Evolutionary conservation across 2,329 filamentous ascomycete species (phyloP).

Genomic region (Sarocladium oryzae): DNA sequence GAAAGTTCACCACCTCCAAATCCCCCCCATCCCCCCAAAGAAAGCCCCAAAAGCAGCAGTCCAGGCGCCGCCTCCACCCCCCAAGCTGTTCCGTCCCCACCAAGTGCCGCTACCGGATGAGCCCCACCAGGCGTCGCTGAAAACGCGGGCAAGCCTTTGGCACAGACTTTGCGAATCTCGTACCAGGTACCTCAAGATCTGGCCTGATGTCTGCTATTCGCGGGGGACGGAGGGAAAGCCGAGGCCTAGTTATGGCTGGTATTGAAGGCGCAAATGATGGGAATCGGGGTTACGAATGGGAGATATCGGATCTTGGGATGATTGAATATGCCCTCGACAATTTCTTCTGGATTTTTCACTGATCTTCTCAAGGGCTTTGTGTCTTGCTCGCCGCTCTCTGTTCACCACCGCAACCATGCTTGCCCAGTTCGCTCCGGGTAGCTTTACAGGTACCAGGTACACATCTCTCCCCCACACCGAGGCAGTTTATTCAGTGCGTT

Average conservation of each 20-base stretch:
- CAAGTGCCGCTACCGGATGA: background rate
- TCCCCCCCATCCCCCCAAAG: too few relatives aligned
- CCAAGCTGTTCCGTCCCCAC: too few relatives aligned
- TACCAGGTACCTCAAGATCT: background rate
- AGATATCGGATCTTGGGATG: background rate
- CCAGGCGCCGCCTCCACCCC: too few relatives aligned
- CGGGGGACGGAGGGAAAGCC: slow-evolving; percentile 3
- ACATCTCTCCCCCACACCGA: slow-evolving; percentile 3
- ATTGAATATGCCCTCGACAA: background rate
- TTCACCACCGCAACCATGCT: too few relatives aligned
- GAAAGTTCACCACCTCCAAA: too few relatives aligned
- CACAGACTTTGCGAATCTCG: background rate
- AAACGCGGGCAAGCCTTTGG: background rate
- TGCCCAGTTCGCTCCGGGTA: too few relatives aligned
- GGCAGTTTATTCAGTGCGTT: background rate
- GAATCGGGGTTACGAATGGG: background rate
- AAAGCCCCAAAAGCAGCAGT: too few relatives aligned
- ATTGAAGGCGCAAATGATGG: background rate
- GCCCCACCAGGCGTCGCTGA: background rate
- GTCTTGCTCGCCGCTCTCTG: too few relatives aligned
- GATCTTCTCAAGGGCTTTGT: too few relatives aligned
- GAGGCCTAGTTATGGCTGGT: background rate
- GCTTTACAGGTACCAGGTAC: background rate
- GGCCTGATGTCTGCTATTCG: background rate
- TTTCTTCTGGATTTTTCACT: background rate